These are phyloP conservation scores for Gonapodya prolifera DNA, from an alignment of 192 early-diverging fungal genomes.

Conservation along the genomic window DNA sequence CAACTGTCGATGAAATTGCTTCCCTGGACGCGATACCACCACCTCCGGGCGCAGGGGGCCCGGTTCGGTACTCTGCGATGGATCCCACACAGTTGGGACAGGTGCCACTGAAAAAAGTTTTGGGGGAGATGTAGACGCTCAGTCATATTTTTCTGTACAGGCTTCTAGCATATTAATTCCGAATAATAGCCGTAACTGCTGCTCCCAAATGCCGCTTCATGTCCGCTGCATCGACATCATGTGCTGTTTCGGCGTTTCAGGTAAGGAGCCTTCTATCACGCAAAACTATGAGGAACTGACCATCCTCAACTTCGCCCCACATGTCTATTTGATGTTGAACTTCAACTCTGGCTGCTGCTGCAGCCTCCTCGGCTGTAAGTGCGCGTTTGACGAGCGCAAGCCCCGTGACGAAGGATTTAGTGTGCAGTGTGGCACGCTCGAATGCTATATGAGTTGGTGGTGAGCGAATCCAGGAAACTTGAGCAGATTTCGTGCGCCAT, in stretches of 20 bases:
- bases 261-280: conserved; percentile 24
- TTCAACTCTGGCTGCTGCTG: conserved; percentile 70
- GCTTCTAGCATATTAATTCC: too few species aligned
- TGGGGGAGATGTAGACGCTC: background rate
- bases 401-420: conserved; percentile 85
- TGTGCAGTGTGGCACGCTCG: conserved; percentile 68
- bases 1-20: background rate
- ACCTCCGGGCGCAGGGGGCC: background rate
- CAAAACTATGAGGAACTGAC: conserved; percentile 13
- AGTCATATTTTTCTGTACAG: too few species aligned
- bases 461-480: background rate
- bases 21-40: background rate
- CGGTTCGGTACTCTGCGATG: background rate
- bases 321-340: conserved; percentile 70
- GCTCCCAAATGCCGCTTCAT: conserved; percentile 13
- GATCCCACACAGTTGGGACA: background rate
- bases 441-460: conserved; percentile 42
- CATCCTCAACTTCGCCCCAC: conserved; percentile 87
- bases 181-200: background rate
- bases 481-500: background rate
- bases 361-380: conserved; percentile 62
- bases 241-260: conserved; percentile 22
- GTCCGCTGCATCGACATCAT: conserved; percentile 64
- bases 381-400: conserved; percentile 70
- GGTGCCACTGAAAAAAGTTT: background rate